Evolutionary conservation across 2,329 filamentous ascomycete genomes (phyloP).

Genomic region (Aspergillus spinulosporus): DNA sequence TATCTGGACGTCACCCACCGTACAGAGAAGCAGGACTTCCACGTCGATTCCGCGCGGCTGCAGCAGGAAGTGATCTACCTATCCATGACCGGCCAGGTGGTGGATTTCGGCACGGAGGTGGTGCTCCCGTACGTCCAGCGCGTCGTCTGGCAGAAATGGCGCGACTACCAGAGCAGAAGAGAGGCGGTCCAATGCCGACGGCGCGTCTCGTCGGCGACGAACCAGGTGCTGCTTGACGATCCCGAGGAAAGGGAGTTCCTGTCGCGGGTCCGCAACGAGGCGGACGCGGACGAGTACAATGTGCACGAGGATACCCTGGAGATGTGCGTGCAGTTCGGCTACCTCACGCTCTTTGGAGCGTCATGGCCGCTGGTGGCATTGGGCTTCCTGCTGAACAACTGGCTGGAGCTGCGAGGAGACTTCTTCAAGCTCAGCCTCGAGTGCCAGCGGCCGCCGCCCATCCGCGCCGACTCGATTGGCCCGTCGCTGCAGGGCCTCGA

Average conservation of each 20-base stretch:
- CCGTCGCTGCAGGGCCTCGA: conserved; percentile 84
- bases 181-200: conserved; percentile 36
- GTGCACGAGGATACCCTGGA: conserved; percentile 89
- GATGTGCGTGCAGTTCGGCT: conserved; percentile 88
- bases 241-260: conserved; percentile 81
- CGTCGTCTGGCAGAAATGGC: conserved; percentile 71
- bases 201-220: conserved; percentile 41
- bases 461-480: conserved; percentile 89
- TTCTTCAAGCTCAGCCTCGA: conserved; percentile 91
- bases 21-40: conserved; percentile 57
- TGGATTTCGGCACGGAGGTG: conserved; percentile 82
- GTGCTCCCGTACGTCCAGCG: conserved; percentile 84
- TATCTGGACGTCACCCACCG: conserved; percentile 80
- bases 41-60: conserved; percentile 78
- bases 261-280: conserved; percentile 76
- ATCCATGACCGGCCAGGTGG: conserved; percentile 87
- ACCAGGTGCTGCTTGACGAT: conserved; percentile 60
- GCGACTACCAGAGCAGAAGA: conserved; percentile 28
- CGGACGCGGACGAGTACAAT: conserved; percentile 79
- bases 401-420: conserved; percentile 90
- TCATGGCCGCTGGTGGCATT: conserved; percentile 91
- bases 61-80: conserved; percentile 94
- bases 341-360: conserved; percentile 85
- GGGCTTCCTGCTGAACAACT: conserved; percentile 92
- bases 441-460: conserved; percentile 84